phyloP scores from a whole-genome alignment of 352 stramenopile genomes.

The Pythium volutum region DNA sequence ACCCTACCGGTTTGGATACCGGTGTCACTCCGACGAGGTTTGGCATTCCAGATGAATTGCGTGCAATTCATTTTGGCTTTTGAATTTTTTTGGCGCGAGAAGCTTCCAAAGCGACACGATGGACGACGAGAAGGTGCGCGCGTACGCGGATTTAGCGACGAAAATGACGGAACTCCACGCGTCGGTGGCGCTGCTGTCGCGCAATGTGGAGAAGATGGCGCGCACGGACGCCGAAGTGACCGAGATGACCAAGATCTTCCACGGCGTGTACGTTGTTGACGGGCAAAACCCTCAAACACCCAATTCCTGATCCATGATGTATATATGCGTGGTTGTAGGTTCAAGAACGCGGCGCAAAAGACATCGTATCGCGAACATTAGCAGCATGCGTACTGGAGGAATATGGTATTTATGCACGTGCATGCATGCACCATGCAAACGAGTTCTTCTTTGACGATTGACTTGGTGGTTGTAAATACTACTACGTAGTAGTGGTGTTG shows the following conservation, averaged over 20 bases:
- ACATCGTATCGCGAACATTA: slow-evolving; percentile 27
- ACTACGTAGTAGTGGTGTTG: neutral
- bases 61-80: slow-evolving; percentile 19
- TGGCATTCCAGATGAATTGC: slow-evolving; percentile 9
- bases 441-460: neutral
- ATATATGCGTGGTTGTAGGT: slow-evolving; percentile 19
- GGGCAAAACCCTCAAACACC: too few relatives aligned
- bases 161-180: slow-evolving; percentile 78
- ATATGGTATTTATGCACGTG: slow-evolving; percentile 11
- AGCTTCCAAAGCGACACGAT: slow-evolving; percentile 16
- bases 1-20: neutral
- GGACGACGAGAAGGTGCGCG: slow-evolving; percentile 68
- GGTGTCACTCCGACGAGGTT: neutral
- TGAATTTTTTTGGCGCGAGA: slow-evolving; percentile 6
- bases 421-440: neutral
- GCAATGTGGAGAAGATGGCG: slow-evolving; percentile 78
- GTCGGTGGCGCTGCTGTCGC: slow-evolving; percentile 59
- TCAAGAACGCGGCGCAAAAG: slow-evolving; percentile 32
- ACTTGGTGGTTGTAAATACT: slow-evolving; percentile 11
- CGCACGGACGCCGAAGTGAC: slow-evolving; percentile 63
- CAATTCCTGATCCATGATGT: too few relatives aligned
- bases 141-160: slow-evolving; percentile 61
- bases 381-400: neutral
- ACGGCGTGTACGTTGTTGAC: slow-evolving; percentile 49
- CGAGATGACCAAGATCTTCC: slow-evolving; percentile 73